Evolutionary conservation across 2,329 filamentous ascomycete genomes (phyloP).

Genomic region (Scedosporium minutisporum): DNA sequence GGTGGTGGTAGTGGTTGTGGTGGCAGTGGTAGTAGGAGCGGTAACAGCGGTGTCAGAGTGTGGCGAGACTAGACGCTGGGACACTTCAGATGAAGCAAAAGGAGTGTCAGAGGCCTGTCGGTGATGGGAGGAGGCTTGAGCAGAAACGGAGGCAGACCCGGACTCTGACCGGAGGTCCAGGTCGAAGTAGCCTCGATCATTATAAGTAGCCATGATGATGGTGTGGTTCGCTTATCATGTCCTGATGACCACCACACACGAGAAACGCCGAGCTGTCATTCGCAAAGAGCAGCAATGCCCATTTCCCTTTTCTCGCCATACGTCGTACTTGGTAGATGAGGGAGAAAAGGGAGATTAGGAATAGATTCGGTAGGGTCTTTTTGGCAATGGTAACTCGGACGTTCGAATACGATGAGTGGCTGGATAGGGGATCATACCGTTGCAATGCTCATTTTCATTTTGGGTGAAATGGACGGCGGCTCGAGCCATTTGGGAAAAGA

Average conservation of each 20-base stretch:
- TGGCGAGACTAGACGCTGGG: constrained; percentile 2
- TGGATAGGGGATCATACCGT: constrained; percentile 6
- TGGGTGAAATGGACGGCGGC: constrained; percentile 2
- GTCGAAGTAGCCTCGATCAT: constrained; percentile 1
- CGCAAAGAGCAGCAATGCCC: background rate
- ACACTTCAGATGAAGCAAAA: constrained; percentile 5
- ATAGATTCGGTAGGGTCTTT: constrained; percentile 1
- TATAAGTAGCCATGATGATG: background rate
- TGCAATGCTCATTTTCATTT: constrained; percentile 4
- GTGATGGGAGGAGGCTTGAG: background rate
- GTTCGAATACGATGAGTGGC: constrained; percentile 5
- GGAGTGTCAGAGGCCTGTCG: constrained; percentile 4
- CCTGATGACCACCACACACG: background rate
- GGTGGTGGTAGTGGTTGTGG: background rate
- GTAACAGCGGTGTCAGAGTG: background rate
- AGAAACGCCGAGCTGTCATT: background rate
- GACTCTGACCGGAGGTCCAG: background rate
- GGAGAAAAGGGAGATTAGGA: background rate
- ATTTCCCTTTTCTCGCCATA: background rate
- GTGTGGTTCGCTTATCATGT: background rate
- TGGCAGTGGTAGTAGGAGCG: background rate
- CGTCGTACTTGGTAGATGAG: background rate
- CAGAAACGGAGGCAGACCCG: background rate
- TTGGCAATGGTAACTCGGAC: background rate
- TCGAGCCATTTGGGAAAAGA: background rate